phyloP scores from a whole-genome alignment of 179 eudicot genomes.

The Spergularia azorica region DNA sequence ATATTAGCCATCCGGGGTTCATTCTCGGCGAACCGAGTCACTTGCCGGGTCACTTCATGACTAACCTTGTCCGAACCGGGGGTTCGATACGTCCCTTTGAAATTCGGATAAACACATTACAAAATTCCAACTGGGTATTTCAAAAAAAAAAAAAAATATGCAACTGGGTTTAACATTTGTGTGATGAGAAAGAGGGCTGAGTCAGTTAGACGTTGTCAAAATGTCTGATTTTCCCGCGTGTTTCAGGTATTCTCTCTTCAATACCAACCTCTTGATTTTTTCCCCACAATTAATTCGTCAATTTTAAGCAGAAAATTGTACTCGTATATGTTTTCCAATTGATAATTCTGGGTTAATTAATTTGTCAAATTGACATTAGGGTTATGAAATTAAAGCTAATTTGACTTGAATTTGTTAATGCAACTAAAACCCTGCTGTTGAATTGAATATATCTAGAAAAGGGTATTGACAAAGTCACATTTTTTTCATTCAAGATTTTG shows the following conservation, averaged over 20 bases:
- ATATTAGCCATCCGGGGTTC: too few species aligned
- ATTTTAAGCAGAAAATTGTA: not conserved
- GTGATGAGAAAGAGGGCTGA: too few species aligned
- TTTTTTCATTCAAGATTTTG: not conserved
- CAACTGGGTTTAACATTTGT: too few species aligned
- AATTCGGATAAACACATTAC: too few species aligned
- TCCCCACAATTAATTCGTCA: not conserved
- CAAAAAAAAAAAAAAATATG: too few species aligned
- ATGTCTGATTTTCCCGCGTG: conserved; percentile 3
- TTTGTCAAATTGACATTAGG: not conserved
- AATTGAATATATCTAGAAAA: not conserved
- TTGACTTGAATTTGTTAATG: not conserved
- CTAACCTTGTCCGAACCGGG: too few species aligned
- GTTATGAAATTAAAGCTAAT: not conserved
- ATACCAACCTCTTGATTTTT: not conserved
- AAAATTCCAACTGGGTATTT: too few species aligned
- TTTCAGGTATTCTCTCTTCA: conserved; percentile 13
- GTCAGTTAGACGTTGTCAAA: not conserved
- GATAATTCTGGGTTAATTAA: not conserved
- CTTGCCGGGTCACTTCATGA: too few species aligned
- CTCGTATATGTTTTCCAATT: too few species aligned
- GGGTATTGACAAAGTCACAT: conserved; percentile 22
- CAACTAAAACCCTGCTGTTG: conserved; percentile 15
- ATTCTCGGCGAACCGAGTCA: too few species aligned
- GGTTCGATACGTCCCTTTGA: too few species aligned